phyloP scores from a whole-genome alignment of 2,329 filamentous ascomycete species.

The Paramyrothecium sp. region DNA sequence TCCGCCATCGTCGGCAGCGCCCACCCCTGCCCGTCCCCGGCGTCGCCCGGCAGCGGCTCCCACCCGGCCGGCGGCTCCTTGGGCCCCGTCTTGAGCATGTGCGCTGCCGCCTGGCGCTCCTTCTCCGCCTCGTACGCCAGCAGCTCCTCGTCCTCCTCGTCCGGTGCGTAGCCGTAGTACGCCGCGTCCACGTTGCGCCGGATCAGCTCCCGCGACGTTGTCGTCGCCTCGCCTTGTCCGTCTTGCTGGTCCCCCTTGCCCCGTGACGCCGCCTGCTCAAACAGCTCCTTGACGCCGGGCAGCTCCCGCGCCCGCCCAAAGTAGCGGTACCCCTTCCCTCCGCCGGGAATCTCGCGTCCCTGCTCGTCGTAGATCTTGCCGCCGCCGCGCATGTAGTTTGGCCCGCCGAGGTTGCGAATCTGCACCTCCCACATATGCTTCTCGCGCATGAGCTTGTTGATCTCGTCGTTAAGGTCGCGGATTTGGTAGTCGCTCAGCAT shows the following conservation, averaged over 20 bases:
- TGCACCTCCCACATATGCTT: conserved; percentile 99
- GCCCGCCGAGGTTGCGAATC: conserved; percentile 91
- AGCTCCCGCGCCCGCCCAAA: conserved; percentile 88
- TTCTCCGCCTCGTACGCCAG: conserved; percentile 79
- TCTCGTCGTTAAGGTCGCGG: conserved; percentile 96
- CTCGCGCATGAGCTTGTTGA: conserved; percentile 98
- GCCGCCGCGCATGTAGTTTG: conserved; percentile 86
- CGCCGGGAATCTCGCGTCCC: conserved; percentile 67
- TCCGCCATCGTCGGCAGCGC: conserved; percentile 82
- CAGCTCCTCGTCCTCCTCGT: conserved; percentile 83
- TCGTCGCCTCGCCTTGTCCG: conserved; percentile 53
- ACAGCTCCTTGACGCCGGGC: conserved; percentile 94
- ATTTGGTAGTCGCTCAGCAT: conserved; percentile 96
- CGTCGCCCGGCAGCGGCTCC: conserved; percentile 84
- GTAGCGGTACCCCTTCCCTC: conserved; percentile 89
- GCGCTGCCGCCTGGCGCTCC: conserved; percentile 77
- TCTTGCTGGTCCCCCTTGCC: conserved; percentile 60
- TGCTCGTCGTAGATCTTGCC: conserved; percentile 72
- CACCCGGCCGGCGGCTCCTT: conserved; percentile 65
- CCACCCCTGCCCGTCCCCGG: conserved; percentile 80
- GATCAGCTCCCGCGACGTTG: conserved; percentile 54
- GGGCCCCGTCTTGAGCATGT: conserved; percentile 58
- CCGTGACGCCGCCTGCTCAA: conserved; percentile 70
- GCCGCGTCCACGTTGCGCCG: conserved; percentile 81
- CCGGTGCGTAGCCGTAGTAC: conserved; percentile 93